A percentile compares a stretch with the other conserved stretches of the same genome.
Conservation (phyloP, 116 monocot species). For the Phalaenopsis hybrid region DNA sequence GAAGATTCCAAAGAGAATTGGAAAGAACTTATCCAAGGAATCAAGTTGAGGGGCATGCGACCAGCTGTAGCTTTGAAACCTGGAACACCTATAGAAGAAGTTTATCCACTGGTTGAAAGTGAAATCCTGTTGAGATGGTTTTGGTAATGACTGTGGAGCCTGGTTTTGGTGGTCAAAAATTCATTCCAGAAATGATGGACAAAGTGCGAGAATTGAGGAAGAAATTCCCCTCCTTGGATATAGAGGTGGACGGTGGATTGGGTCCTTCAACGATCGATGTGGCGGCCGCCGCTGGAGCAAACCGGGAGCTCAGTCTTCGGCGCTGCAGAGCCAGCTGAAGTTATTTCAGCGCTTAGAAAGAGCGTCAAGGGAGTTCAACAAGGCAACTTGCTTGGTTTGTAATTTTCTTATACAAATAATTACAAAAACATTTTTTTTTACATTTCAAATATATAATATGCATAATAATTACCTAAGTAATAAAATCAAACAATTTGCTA, state of each 20-base stretch:
- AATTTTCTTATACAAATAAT: too few relatives aligned
- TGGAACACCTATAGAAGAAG: constrained; percentile 75
- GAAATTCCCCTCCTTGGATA: constrained; percentile 75
- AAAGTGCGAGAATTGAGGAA: constrained; percentile 76
- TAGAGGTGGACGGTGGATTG: constrained; percentile 97
- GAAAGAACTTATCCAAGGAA: constrained; percentile 64
- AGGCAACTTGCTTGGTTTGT: constrained; percentile 13
- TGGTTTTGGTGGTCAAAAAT: constrained; percentile 96
- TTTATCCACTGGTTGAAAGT: constrained; percentile 82
- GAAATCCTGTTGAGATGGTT: constrained; percentile 83
- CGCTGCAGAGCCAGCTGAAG: constrained; percentile 51
- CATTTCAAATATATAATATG: too few relatives aligned
- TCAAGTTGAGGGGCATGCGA: constrained; percentile 69
- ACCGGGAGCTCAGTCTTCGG: constrained; percentile 90
- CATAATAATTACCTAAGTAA: too few relatives aligned
- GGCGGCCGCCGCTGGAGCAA: constrained; percentile 84
- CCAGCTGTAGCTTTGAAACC: constrained; percentile 94
- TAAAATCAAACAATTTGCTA: too few relatives aligned
- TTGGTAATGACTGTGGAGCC: constrained; percentile 98
- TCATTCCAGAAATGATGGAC: constrained; percentile 93
- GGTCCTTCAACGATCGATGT: constrained; percentile 77
- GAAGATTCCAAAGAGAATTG: constrained; percentile 89
- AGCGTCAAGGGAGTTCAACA: constrained; percentile 51
- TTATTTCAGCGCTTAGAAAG: constrained; percentile 54
- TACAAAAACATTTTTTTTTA: too few relatives aligned